Percentiles rank a stretch among this genome's conserved stretches.
Evolutionary conservation across 139 green algal species (phyloP).

Genomic region (Chlamydomonas eustigma): DNA sequence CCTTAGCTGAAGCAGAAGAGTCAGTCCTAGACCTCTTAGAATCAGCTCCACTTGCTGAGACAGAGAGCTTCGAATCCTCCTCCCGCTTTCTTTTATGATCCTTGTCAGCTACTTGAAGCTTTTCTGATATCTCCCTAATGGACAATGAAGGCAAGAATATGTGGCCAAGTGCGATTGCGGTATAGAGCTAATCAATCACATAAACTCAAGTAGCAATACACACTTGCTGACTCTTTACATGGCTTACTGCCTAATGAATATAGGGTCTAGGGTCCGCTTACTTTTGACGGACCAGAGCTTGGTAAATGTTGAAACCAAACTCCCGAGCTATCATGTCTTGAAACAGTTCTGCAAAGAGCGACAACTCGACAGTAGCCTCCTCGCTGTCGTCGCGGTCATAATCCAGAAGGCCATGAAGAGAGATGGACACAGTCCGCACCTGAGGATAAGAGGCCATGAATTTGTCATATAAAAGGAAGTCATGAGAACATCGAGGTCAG

Average conservation of each 20-base stretch:
- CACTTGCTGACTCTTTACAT: too few relatives aligned
- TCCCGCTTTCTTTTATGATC: constrained; percentile 9
- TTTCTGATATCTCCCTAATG: neutral
- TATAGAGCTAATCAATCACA: too few relatives aligned
- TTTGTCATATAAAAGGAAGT: too few relatives aligned
- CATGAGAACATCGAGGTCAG: too few relatives aligned
- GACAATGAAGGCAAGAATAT: neutral
- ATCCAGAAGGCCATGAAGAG: constrained; percentile 70
- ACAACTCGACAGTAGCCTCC: constrained; percentile 70
- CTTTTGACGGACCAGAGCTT: constrained; percentile 28
- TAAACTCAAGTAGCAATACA: too few relatives aligned
- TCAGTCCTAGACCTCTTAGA: too few relatives aligned
- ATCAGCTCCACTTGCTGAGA: too few relatives aligned
- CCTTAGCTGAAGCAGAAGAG: too few relatives aligned
- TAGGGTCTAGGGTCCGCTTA: neutral
- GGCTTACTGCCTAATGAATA: neutral
- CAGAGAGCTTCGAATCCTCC: too few relatives aligned
- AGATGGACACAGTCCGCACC: constrained; percentile 37
- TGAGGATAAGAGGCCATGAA: too few relatives aligned
- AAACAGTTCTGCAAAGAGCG: constrained; percentile 65
- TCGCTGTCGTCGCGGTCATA: constrained; percentile 64
- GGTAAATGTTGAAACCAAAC: constrained; percentile 36
- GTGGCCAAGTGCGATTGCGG: too few relatives aligned
- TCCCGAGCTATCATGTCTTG: constrained; percentile 60
- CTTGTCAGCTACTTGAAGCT: constrained; percentile 7